Evolutionary conservation across 257 asterid species (phyloP), one percentile per base, ranked within the genome.

Genomic region (Solanum pennellii): DNA sequence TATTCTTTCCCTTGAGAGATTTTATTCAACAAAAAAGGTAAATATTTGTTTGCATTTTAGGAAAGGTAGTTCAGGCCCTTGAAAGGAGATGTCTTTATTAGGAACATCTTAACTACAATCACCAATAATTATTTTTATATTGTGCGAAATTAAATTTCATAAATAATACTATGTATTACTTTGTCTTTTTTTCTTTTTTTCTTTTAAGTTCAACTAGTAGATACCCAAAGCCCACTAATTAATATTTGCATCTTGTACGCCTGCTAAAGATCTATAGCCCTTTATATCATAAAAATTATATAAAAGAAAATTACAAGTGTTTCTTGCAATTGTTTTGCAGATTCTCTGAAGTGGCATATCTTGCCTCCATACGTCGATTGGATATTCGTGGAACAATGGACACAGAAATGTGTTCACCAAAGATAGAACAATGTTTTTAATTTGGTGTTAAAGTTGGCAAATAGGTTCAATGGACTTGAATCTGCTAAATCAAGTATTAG

Each of bases 391-490:
- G 69, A 60, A 60, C 13, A 4, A 60, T 23, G 9, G 15, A n/a
- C 1, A 60, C 68, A 21, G 0, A 60, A 60, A 60, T 0, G 14
- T 23, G n/a, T 27, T 60, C 29, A 60, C 69, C 69, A 60, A 60
- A 60, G 29, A 60, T 3, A 23, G 3, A 9, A 60, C 10, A 23
- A 23, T 60, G 15, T n/a, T 60, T 1, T 1, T 60, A 21, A 60
- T 60, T 60, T 60, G 29, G 69, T 93, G 71, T 92, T 88, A 27
- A 88, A 87, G 90, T 88, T 91, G 15, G 60, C 29, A 7, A 91
- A 87, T 12, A 62, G 75, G 42, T 80, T 87, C 89, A 87, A 79
- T 68, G 94, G 95, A 23, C 94, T 95, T 29, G 6, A 60, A 60
- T 59, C 3, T 60, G 29, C 29, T 60, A 60, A 21, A 60, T 60